phyloP scores from a whole-genome alignment of 306 rosid species.

The Dalbergia cochinchinensis region DNA sequence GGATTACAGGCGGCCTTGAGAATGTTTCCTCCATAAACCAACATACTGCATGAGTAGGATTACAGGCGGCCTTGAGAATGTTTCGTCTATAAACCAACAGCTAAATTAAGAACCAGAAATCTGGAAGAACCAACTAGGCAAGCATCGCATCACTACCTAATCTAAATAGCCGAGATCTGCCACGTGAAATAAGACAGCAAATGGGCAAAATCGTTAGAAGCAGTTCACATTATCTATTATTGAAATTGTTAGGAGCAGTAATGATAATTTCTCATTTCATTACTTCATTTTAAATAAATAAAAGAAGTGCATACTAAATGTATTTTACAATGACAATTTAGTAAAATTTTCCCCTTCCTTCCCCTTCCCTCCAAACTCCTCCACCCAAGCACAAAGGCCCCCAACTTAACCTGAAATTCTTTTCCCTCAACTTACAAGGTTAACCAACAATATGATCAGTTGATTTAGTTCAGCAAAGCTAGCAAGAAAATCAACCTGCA shows the following conservation, averaged over 20 bases:
- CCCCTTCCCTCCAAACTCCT: too few species aligned
- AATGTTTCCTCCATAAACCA: too few species aligned
- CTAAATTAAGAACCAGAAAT: conserved; percentile 19
- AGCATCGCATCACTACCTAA: conserved; percentile 36
- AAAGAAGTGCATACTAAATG: too few species aligned
- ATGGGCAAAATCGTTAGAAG: neutral
- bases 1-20: conserved; percentile 42
- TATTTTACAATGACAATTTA: too few species aligned
- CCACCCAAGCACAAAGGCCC: too few species aligned
- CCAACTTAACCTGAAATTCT: too few species aligned
- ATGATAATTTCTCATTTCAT: neutral
- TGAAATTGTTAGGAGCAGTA: neutral
- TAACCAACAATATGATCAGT: too few species aligned
- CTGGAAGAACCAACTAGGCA: conserved; percentile 24
- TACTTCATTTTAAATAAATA: too few species aligned
- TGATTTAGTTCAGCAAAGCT: too few species aligned
- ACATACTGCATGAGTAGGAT: neutral
- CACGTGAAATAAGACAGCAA: neutral
- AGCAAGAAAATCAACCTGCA: neutral
- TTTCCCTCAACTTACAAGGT: too few species aligned
- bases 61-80: conserved; percentile 34
- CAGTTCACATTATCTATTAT: conserved; percentile 1
- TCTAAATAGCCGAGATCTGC: conserved; percentile 36
- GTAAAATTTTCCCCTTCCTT: too few species aligned
- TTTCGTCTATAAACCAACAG: conserved; percentile 30